phyloP scores from a whole-genome alignment of 2,329 filamentous ascomycete species.

The Fusarium acutatum region DNA sequence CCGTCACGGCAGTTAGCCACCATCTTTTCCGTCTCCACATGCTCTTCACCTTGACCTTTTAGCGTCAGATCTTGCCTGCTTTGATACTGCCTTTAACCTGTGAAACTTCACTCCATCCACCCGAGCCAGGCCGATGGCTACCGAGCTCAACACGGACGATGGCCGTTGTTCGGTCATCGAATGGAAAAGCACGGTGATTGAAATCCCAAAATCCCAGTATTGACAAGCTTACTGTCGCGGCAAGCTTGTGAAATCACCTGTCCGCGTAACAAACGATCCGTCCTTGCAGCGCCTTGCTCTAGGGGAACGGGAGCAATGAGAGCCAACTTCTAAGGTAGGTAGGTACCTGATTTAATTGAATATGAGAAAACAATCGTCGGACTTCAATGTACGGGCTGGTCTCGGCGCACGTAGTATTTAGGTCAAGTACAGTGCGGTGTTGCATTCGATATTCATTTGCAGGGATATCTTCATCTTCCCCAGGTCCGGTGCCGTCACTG shows the following conservation, averaged over 20 bases:
- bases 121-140: slow-evolving; percentile 48
- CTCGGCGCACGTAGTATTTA: slow-evolving; percentile 5
- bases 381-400: slow-evolving; percentile 22
- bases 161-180: slow-evolving; percentile 16
- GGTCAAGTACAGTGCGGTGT: not conserved
- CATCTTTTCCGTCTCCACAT: slow-evolving; percentile 2
- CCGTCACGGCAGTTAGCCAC: slow-evolving; percentile 11
- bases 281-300: not conserved
- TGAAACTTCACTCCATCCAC: slow-evolving; percentile 42
- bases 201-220: not conserved
- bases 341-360: not conserved
- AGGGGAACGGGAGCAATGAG: not conserved
- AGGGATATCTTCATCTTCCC: slow-evolving; percentile 33
- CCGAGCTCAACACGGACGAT: slow-evolving; percentile 43
- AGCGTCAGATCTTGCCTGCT: slow-evolving; percentile 17
- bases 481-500: slow-evolving; percentile 35
- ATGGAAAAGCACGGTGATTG: not conserved
- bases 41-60: slow-evolving; percentile 15
- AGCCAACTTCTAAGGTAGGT: not conserved
- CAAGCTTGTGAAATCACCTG: not conserved
- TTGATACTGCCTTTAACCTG: not conserved
- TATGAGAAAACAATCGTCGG: not conserved
- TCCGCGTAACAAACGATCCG: not conserved
- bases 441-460: slow-evolving; percentile 14
- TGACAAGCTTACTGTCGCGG: not conserved